Base-by-base conservation (phyloP, 2,329 filamentous ascomycete species). In the Byssoonygena ceratinophila region DNA sequence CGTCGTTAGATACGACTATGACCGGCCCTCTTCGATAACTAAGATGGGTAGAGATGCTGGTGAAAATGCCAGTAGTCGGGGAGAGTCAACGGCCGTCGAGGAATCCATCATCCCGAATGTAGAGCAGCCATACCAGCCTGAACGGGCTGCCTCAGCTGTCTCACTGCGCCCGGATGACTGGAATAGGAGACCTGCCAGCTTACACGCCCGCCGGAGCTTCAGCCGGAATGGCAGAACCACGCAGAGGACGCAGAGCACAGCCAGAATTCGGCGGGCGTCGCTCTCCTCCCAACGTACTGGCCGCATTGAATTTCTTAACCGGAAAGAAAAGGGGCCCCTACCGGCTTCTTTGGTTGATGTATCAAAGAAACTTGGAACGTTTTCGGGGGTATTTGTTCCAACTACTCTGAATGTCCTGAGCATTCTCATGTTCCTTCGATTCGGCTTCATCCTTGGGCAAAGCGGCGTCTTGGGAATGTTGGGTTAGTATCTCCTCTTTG, bases 401-500 rank as follows among this genome's bases (percentile, higher is more conserved):
- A 88, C 88, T n/a, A 90, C 84, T 56, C 74, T 94, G 59, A 94
- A 92, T 67, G 88, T 94, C 39, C 72, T 94, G 59, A 91, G 86
- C 61, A 94, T 94, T 68, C 77, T 94, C 56, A 94, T 94, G 87
- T 94, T 94, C 70, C 74, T 94, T 61, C 81, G 88, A 20, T 94
- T 94, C 66, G 87, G 88, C 20, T 82, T 88, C 60, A 86, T 94
- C 53, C 74, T 94, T 20, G 88, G 87, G 7, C 84, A 91, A 64
- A 78, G 84, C 57, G 88, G 88, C 20, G 74, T 94, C 41, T 58
- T 91, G 40, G 88, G 87, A 46, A 92, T 89, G 67, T 73, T 94
- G 64, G 84, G 85, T 86, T 72, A 66, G 74, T 61, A 41, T 29
- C 14, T 3, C 12, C 25, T 4, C 7, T 11, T 64, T 37, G n/a